Percentiles rank a stretch among this genome's conserved stretches.
Evolutionary conservation across 2,329 filamentous ascomycete genomes (phyloP).

Genomic region (Aspergillus jensenii): DNA sequence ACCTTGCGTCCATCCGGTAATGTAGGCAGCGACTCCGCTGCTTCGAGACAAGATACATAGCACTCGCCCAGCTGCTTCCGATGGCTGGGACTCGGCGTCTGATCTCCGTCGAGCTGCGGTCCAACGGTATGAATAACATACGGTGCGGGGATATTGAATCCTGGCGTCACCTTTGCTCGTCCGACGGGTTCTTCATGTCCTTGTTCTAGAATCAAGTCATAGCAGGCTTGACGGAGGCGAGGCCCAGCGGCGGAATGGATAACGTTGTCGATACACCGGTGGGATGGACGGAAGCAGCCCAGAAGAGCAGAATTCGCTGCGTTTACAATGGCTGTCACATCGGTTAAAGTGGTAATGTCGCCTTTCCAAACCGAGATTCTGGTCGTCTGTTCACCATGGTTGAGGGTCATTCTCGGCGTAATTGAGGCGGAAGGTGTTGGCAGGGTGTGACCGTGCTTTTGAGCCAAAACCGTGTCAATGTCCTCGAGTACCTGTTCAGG

Average conservation of each 20-base stretch:
- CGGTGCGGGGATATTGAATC: slow-evolving; percentile 18
- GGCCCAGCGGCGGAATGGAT: slow-evolving; percentile 25
- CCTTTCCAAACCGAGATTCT: slow-evolving; percentile 20
- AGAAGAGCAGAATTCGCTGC: slow-evolving; percentile 22
- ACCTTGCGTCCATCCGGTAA: slow-evolving; percentile 11
- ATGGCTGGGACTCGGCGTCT: background rate
- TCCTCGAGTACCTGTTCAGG: background rate
- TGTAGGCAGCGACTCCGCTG: background rate
- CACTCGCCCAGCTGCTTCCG: background rate
- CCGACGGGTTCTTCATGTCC: slow-evolving; percentile 13
- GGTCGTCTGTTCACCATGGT: background rate
- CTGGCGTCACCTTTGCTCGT: slow-evolving; percentile 16
- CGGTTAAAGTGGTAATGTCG: slow-evolving; percentile 22
- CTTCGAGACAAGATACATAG: background rate
- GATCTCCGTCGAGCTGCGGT: slow-evolving; percentile 12
- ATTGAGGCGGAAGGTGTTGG: background rate
- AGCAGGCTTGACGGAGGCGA: slow-evolving; percentile 21
- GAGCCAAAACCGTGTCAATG: background rate
- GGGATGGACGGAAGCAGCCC: slow-evolving; percentile 23
- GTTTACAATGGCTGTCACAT: slow-evolving; percentile 25
- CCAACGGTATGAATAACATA: slow-evolving; percentile 25
- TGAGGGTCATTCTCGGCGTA: background rate
- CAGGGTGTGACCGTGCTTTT: background rate
- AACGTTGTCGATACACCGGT: slow-evolving; percentile 26
- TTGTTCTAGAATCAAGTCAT: slow-evolving; percentile 15